These are phyloP conservation scores for Cytospora mali DNA, from an alignment of 2,329 filamentous ascomycete species.

Conservation along the genomic window DNA sequence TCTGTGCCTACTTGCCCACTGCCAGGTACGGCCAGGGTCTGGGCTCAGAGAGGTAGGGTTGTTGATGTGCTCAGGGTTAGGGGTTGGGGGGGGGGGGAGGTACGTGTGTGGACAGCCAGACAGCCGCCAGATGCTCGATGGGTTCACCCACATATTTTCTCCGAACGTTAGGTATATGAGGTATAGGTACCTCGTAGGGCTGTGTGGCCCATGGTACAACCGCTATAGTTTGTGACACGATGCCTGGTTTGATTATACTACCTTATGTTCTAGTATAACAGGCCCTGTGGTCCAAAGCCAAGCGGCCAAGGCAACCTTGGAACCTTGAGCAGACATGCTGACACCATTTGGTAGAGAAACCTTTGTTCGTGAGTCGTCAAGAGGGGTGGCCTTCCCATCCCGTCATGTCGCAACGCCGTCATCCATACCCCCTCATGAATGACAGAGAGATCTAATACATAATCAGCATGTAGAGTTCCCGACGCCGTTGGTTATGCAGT, in stretches of 20 bases:
- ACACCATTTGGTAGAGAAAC: not conserved
- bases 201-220: too few species aligned
- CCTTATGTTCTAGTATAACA: not conserved
- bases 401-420: conserved; percentile 2
- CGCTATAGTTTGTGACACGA: not conserved
- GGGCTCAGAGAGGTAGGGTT: not conserved
- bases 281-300: not conserved
- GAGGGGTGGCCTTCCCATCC: not conserved
- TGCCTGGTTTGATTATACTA: not conserved
- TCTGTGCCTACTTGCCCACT: not conserved
- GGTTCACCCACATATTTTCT: too few species aligned
- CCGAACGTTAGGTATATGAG: too few species aligned
- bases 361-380: conserved; percentile 5
- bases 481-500: not conserved
- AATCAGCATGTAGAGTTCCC: not conserved
- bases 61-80: not conserved
- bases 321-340: conserved; percentile 13
- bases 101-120: too few species aligned
- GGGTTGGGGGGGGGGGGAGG: too few species aligned
- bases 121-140: too few species aligned
- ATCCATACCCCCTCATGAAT: not conserved
- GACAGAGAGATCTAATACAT: not conserved
- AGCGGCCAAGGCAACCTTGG: conserved; percentile 2
- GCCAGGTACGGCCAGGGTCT: not conserved
- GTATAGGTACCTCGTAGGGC: too few species aligned